Percentiles rank a stretch among this genome's conserved stretches.
Conservation (phyloP, 495 filamentous ascomycete genomes). For the Penicillium steckii region DNA sequence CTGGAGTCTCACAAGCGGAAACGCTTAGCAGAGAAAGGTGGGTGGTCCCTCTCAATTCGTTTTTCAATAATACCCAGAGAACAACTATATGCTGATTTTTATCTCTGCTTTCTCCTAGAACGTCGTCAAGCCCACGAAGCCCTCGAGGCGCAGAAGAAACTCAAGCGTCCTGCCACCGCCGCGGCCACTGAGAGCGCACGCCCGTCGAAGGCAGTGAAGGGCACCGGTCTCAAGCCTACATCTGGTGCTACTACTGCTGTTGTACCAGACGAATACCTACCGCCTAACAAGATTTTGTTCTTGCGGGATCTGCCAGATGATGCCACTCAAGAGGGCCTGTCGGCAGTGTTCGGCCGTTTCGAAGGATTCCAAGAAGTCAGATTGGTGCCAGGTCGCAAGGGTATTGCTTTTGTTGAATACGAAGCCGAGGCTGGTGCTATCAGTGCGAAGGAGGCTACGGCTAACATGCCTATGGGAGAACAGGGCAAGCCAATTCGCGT, state of each 20-base stretch:
- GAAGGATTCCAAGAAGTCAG: slow-evolving; percentile 94
- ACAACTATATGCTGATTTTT: slow-evolving; percentile 1
- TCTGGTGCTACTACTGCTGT: slow-evolving; percentile 66
- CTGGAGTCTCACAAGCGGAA: slow-evolving; percentile 86
- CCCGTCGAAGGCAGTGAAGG: slow-evolving; percentile 70
- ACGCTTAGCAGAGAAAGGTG: slow-evolving; percentile 89
- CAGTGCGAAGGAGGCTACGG: slow-evolving; percentile 90
- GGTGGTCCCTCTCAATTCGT: slow-evolving; percentile 12
- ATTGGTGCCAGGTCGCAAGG: slow-evolving; percentile 79
- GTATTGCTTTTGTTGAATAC: slow-evolving; percentile 97
- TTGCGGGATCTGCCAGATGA: slow-evolving; percentile 89
- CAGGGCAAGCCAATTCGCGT: slow-evolving; percentile 70
- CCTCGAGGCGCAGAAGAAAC: slow-evolving; percentile 76
- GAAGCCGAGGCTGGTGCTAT: slow-evolving; percentile 87
- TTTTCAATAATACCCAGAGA: neutral
- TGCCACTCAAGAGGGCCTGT: slow-evolving; percentile 75
- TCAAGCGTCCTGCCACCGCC: slow-evolving; percentile 66
- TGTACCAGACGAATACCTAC: slow-evolving; percentile 94
- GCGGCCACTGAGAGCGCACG: slow-evolving; percentile 51
- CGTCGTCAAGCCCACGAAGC: slow-evolving; percentile 87
- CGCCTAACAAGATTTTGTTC: slow-evolving; percentile 97
- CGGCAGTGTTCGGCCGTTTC: slow-evolving; percentile 80
- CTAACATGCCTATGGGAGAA: slow-evolving; percentile 81
- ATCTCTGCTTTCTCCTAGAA: slow-evolving; percentile 49
- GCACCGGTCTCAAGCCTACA: slow-evolving; percentile 79